These are phyloP conservation scores for Nitzschia putrida DNA, from an alignment of 108 stramenopile species.

Conservation along the genomic window DNA sequence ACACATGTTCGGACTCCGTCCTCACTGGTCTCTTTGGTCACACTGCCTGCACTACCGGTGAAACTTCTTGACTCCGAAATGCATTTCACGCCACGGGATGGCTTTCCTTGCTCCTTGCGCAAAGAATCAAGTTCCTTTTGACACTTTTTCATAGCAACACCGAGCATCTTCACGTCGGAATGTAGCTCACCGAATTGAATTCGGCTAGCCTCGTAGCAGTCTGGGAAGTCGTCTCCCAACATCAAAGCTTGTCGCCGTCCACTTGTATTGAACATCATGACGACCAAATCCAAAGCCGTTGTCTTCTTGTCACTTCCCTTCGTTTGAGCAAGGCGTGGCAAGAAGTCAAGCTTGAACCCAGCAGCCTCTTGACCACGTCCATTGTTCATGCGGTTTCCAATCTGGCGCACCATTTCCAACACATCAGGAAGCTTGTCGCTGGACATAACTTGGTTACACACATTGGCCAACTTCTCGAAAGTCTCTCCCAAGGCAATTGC, in stretches of 20 bases:
- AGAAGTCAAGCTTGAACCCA: conserved; percentile 93
- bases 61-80: conserved; percentile 16
- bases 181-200: conserved; percentile 67
- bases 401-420: conserved; percentile 82
- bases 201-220: conserved; percentile 68
- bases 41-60: not conserved
- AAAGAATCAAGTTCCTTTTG: conserved; percentile 63
- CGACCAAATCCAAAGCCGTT: conserved; percentile 92
- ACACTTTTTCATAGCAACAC: conserved; percentile 56
- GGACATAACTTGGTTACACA: conserved; percentile 76
- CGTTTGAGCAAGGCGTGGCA: conserved; percentile 87
- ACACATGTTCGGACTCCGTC: conserved; percentile 17
- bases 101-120: conserved; percentile 44
- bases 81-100: not conserved
- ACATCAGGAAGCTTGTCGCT: conserved; percentile 79
- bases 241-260: conserved; percentile 60
- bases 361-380: conserved; percentile 80
- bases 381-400: conserved; percentile 93
- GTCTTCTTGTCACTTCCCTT: conserved; percentile 94
- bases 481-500: conserved; percentile 51
- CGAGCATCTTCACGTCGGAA: conserved; percentile 56
- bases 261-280: conserved; percentile 74
- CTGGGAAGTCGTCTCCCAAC: conserved; percentile 64
- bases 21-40: not conserved
- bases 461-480: conserved; percentile 63